Percentiles rank a stretch among this genome's conserved stretches.
phyloP scores from a whole-genome alignment of 805 yeast species.

The Maudiozyma saulgeensis region DNA sequence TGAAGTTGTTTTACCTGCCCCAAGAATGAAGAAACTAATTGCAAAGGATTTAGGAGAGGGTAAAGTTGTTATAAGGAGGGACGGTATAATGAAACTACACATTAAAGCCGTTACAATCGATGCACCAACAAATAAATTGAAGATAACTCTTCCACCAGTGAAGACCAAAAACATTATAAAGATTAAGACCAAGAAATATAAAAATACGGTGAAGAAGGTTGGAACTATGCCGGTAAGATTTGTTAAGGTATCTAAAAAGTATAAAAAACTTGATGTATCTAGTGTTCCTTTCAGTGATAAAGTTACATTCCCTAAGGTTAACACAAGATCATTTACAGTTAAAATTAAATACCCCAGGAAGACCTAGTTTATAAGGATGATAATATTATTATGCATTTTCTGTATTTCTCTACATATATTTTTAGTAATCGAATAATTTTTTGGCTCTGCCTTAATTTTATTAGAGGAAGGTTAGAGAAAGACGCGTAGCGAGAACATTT shows the following conservation, averaged over 20 bases:
- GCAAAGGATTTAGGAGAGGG: conserved; percentile 48
- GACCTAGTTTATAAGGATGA: not conserved
- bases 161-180: conserved; percentile 2
- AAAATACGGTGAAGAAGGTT: conserved; percentile 15
- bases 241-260: conserved; percentile 32
- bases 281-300: conserved; percentile 33
- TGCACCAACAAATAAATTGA: conserved; percentile 8
- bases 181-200: conserved; percentile 8
- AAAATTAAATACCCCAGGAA: conserved; percentile 11
- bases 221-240: conserved; percentile 32
- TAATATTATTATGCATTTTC: no score
- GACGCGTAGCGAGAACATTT: no score
- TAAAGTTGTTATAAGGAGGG: conserved; percentile 49
- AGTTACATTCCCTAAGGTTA: conserved; percentile 23
- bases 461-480: no score
- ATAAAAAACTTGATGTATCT: conserved; percentile 33
- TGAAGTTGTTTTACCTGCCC: conserved; percentile 54
- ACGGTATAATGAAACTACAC: conserved; percentile 30
- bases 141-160: conserved; percentile 6
- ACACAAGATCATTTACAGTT: conserved; percentile 22
- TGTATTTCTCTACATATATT: no score
- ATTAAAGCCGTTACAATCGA: conserved; percentile 12
- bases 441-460: no score
- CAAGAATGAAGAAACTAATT: conserved; percentile 57
- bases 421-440: no score